phyloP scores from a whole-genome alignment of 768 basidiomycete species.

The Stropharia rugosoannulata region DNA sequence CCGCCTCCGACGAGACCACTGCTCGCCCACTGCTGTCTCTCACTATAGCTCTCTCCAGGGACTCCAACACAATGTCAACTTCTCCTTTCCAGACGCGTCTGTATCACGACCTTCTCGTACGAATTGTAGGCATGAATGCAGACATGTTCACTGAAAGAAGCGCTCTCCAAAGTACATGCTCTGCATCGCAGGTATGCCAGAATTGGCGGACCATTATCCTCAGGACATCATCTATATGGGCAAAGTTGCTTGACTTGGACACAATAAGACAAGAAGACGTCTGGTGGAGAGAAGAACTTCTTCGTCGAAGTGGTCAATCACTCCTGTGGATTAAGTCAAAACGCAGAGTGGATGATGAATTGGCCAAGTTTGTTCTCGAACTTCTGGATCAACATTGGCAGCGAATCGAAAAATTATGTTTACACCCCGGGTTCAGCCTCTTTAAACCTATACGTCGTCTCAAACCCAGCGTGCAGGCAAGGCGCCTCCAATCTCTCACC shows the following conservation, averaged over 20 bases:
- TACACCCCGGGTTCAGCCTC: too few species aligned
- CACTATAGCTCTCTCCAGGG: too few species aligned
- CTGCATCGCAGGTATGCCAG: background rate
- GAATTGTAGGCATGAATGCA: background rate
- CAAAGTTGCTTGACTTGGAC: constrained; percentile 1
- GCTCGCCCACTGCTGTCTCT: too few species aligned
- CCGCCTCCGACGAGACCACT: too few species aligned
- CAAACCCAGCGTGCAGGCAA: too few species aligned
- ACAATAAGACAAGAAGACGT: background rate
- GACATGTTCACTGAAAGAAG: background rate
- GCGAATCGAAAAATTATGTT: too few species aligned
- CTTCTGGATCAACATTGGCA: too few species aligned
- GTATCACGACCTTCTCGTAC: background rate
- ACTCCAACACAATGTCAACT: background rate
- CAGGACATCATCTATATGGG: background rate
- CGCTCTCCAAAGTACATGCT: background rate
- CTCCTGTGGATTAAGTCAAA: background rate
- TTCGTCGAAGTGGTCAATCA: background rate
- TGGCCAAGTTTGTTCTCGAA: too few species aligned
- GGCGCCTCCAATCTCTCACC: too few species aligned
- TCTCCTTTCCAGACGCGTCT: background rate
- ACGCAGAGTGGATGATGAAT: too few species aligned
- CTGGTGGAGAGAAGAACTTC: background rate
- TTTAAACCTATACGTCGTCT: too few species aligned
- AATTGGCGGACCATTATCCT: background rate